Percentiles rank a stretch among this genome's conserved stretches.
Conservation (phyloP, 495 filamentous ascomycete genomes). For the Evernia prunastri region DNA sequence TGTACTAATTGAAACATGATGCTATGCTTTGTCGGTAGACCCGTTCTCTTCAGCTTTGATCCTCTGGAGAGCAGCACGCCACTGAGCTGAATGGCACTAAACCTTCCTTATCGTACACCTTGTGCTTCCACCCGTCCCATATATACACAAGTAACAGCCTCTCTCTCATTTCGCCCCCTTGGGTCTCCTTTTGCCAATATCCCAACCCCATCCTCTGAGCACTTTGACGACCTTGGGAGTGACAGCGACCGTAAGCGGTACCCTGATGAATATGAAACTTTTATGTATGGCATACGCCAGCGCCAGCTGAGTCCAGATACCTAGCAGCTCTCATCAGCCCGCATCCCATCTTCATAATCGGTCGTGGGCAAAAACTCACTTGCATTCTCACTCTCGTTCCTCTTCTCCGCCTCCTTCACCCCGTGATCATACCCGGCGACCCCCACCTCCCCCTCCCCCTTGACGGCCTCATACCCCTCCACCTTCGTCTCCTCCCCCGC, state of each 20-base stretch:
- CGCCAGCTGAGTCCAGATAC: slow-evolving; percentile 80
- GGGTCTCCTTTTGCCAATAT: slow-evolving; percentile 58
- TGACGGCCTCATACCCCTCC: slow-evolving; percentile 12
- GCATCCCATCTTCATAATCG: background rate
- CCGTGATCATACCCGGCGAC: slow-evolving; percentile 25
- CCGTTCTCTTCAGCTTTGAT: background rate
- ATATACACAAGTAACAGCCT: background rate
- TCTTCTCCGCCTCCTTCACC: slow-evolving; percentile 33
- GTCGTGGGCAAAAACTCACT: slow-evolving; percentile 37
- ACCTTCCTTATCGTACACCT: background rate
- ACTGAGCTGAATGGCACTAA: background rate
- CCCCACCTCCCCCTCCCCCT: slow-evolving; percentile 8
- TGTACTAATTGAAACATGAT: background rate
- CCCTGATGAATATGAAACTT: slow-evolving; percentile 89
- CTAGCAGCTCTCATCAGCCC: slow-evolving; percentile 32
- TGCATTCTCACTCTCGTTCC: slow-evolving; percentile 41
- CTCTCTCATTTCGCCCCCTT: slow-evolving; percentile 30
- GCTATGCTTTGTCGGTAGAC: background rate
- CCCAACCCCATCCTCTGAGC: slow-evolving; percentile 76
- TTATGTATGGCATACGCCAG: slow-evolving; percentile 98
- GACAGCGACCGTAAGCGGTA: slow-evolving; percentile 82
- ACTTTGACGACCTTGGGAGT: slow-evolving; percentile 88
- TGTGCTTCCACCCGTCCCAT: background rate
- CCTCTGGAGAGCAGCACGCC: background rate
- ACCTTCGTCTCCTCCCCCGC: slow-evolving; percentile 14